Evolutionary conservation across 2,329 filamentous ascomycete genomes (phyloP).

Genomic region (Cladophialophora bantiana): DNA sequence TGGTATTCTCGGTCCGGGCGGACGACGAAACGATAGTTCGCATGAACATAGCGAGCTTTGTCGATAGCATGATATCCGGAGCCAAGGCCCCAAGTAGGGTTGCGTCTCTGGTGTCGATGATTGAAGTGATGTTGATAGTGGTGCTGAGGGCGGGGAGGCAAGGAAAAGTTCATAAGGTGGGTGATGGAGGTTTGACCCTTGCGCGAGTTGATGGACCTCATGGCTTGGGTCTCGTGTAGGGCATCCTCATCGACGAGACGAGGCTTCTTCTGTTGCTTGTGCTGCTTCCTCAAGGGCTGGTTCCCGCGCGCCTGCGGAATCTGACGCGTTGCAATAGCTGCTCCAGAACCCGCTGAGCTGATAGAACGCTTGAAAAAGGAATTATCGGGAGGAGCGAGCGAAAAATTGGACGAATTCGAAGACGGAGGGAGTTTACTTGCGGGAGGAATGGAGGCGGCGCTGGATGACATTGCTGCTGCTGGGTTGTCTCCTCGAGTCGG

Average conservation of each 20-base stretch:
- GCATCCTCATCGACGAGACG: constrained; percentile 81
- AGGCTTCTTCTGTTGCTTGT: constrained; percentile 80
- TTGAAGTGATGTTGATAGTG: constrained; percentile 60
- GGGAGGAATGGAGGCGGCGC: constrained; percentile 34
- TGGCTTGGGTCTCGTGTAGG: constrained; percentile 77
- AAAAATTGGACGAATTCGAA: constrained; percentile 33
- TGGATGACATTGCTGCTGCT: constrained; percentile 38
- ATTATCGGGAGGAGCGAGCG: constrained; percentile 30
- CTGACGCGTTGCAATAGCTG: constrained; percentile 48
- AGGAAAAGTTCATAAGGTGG: constrained; percentile 89
- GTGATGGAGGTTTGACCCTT: constrained; percentile 97
- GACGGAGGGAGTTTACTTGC: constrained; percentile 34
- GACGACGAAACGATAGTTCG: constrained; percentile 97
- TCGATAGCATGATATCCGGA: constrained; percentile 90
- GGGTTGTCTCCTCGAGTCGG: constrained; percentile 35
- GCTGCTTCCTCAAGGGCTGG: constrained; percentile 79
- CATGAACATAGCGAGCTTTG: constrained; percentile 90
- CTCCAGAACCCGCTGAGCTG: constrained; percentile 51
- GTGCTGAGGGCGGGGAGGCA: constrained; percentile 73
- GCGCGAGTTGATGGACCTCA: constrained; percentile 70
- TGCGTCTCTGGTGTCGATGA: constrained; percentile 68
- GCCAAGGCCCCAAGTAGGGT: constrained; percentile 81
- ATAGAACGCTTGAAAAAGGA: constrained; percentile 46
- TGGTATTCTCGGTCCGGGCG: constrained; percentile 80
- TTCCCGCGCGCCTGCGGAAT: constrained; percentile 66